These are phyloP conservation scores for Coccomyxa sp. DNA, from an alignment of 139 green algal species.

Conservation along the genomic window DNA sequence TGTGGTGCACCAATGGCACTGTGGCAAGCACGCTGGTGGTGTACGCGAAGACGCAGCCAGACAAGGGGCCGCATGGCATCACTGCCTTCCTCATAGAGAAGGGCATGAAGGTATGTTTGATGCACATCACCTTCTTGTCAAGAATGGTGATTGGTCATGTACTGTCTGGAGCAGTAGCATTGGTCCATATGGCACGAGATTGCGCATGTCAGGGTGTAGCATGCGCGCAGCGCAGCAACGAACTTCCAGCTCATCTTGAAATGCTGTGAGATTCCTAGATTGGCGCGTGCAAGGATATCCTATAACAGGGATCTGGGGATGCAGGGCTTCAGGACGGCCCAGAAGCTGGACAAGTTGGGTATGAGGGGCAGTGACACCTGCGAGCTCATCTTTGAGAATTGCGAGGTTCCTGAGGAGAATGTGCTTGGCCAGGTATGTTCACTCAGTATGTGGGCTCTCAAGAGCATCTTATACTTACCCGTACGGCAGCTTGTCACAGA, in stretches of 20 bases:
- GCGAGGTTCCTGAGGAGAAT: slow-evolving; percentile 80
- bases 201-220: too few relatives aligned
- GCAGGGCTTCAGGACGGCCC: slow-evolving; percentile 76
- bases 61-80: slow-evolving; percentile 74
- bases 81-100: slow-evolving; percentile 93
- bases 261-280: too few relatives aligned
- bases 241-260: too few relatives aligned
- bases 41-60: slow-evolving; percentile 86
- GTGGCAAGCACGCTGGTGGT: slow-evolving; percentile 80
- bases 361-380: slow-evolving; percentile 93
- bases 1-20: slow-evolving; percentile 94
- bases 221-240: too few relatives aligned
- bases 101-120: slow-evolving; percentile 55
- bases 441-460: not conserved
- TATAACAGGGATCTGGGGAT: too few relatives aligned
- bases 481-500: not conserved
- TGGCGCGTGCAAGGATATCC: too few relatives aligned
- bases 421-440: slow-evolving; percentile 67
- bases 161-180: too few relatives aligned
- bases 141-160: too few relatives aligned
- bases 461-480: not conserved
- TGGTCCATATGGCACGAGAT: too few relatives aligned
- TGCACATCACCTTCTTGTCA: too few relatives aligned
- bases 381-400: slow-evolving; percentile 93
- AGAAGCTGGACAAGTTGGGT: slow-evolving; percentile 97